Evolutionary conservation across 2,329 filamentous ascomycete genomes (phyloP).

Genomic region (Cladosporium sp.): DNA sequence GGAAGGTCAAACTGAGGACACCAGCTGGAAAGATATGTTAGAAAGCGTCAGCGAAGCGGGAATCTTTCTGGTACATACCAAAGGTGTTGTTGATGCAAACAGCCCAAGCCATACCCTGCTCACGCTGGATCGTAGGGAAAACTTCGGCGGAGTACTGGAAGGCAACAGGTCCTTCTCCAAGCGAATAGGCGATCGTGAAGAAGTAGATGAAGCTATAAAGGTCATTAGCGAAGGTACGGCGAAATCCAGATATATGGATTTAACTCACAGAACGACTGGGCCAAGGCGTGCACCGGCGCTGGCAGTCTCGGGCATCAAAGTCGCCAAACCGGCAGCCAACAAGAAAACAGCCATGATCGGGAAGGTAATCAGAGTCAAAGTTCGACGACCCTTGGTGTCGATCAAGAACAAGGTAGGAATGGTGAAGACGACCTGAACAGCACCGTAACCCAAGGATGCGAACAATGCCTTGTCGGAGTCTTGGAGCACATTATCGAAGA

Average conservation of each 20-base stretch:
- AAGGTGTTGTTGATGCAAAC: slow-evolving; percentile 59
- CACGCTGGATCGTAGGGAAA: slow-evolving; percentile 48
- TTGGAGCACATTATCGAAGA: slow-evolving; percentile 42
- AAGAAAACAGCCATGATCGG: slow-evolving; percentile 52
- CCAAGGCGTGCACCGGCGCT: slow-evolving; percentile 39
- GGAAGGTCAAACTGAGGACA: slow-evolving; percentile 45
- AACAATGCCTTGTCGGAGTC: slow-evolving; percentile 39
- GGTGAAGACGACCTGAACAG: slow-evolving; percentile 48
- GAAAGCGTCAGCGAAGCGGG: background rate
- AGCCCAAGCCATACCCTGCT: slow-evolving; percentile 50
- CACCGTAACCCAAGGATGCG: slow-evolving; percentile 47
- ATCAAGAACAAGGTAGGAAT: slow-evolving; percentile 49
- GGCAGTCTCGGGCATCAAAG: slow-evolving; percentile 35
- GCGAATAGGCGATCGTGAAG: slow-evolving; percentile 54
- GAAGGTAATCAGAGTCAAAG: slow-evolving; percentile 43
- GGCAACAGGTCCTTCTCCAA: slow-evolving; percentile 44
- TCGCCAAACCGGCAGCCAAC: slow-evolving; percentile 49
- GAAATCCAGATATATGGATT: background rate
- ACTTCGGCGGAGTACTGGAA: slow-evolving; percentile 49
- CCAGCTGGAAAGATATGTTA: slow-evolving; percentile 40
- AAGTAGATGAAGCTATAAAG: slow-evolving; percentile 44
- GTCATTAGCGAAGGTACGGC: background rate
- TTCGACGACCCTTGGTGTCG: slow-evolving; percentile 47
- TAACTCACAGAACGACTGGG: slow-evolving; percentile 35
- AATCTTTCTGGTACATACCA: slow-evolving; percentile 25